Conservation (phyloP, 345 rosid genomes). For the Ailanthus altissimus region DNA sequence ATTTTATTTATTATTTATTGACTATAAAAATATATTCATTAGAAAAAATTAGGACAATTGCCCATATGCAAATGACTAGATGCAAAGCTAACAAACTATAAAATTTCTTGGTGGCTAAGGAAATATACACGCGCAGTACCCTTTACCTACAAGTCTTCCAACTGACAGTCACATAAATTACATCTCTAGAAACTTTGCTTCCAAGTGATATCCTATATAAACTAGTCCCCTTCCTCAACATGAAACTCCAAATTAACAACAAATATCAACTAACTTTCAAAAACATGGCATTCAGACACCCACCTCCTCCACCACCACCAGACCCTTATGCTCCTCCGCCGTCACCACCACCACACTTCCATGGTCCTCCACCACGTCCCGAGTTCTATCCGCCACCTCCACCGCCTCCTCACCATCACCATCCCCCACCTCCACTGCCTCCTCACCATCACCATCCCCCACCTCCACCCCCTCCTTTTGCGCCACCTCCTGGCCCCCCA, state of each 20-base stretch:
- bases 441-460: conserved; percentile 11
- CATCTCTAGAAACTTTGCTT: not conserved
- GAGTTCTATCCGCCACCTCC: conserved; percentile 1
- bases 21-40: too few species aligned
- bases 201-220: not conserved
- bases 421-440: conserved; percentile 16
- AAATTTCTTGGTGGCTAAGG: not conserved
- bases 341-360: conserved; percentile 19
- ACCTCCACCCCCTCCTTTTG: conserved; percentile 22
- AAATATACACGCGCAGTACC: not conserved
- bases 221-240: too few species aligned
- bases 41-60: too few species aligned
- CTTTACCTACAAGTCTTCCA: not conserved
- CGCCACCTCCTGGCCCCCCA: conserved; percentile 12
- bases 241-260: not conserved
- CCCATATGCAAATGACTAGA: too few species aligned
- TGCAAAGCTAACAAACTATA: too few species aligned
- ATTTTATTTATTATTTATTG: too few species aligned
- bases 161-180: not conserved
- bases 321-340: not conserved
- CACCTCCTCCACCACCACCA: conserved; percentile 11
- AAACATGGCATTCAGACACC: conserved; percentile 19
- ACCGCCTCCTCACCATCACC: conserved; percentile 23
- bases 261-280: not conserved
- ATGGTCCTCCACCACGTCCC: conserved; percentile 13